Evolutionary conservation across 108 stramenopile genomes (phyloP).

Genomic region (Fragilariopsis cylindrus): DNA sequence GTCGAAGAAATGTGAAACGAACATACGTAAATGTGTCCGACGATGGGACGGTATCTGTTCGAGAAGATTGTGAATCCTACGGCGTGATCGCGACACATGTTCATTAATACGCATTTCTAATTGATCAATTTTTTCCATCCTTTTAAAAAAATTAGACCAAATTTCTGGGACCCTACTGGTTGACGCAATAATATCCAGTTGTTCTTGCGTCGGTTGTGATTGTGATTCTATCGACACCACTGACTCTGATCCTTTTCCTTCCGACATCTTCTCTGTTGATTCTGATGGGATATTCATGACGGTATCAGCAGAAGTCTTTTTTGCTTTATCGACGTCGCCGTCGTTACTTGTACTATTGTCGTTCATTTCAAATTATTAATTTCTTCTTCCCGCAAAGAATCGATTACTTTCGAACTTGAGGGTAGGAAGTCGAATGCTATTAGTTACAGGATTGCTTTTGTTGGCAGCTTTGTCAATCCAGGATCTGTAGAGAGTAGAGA

Average conservation of each 20-base stretch:
- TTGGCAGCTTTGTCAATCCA: no score
- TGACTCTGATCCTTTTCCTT: background rate
- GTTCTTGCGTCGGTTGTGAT: background rate
- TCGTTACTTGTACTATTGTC: background rate
- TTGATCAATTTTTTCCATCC: constrained; percentile 50
- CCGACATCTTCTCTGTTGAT: background rate
- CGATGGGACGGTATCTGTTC: constrained; percentile 56
- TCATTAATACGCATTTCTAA: constrained; percentile 66
- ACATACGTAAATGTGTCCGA: constrained; percentile 62
- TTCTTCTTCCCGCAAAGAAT: no score
- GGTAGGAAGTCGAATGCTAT: no score
- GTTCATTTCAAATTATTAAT: background rate
- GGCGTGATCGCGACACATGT: constrained; percentile 50
- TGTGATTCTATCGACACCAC: constrained; percentile 12
- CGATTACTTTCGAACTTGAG: no score
- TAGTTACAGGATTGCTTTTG: no score
- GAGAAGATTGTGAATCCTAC: constrained; percentile 56
- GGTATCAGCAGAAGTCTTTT: background rate
- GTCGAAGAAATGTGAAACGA: constrained; percentile 59
- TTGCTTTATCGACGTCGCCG: background rate
- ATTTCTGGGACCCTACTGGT: constrained; percentile 30
- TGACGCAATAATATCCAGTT: background rate
- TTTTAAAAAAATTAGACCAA: constrained; percentile 21
- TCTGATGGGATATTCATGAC: background rate
- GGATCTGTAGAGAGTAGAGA: no score